These are phyloP conservation scores for Penicillium sp. DNA, from an alignment of 2,329 filamentous ascomycete genomes.

Conservation along the genomic window DNA sequence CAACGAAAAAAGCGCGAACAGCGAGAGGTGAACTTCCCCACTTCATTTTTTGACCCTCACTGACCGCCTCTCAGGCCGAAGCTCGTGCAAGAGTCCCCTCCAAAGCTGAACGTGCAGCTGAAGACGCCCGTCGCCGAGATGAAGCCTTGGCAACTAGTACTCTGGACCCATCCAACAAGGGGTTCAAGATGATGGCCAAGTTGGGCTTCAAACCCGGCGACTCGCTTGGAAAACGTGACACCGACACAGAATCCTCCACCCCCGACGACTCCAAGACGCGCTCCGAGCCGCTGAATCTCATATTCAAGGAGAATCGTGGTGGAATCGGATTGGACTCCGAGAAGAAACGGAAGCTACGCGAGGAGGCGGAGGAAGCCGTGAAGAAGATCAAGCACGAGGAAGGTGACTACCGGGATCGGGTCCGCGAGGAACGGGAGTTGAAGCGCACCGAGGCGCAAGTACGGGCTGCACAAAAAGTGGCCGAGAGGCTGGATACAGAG, in stretches of 20 bases:
- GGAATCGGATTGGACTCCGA: slow-evolving; percentile 82
- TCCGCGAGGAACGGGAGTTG: slow-evolving; percentile 65
- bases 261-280: slow-evolving; percentile 34
- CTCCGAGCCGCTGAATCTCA: slow-evolving; percentile 70
- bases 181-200: slow-evolving; percentile 92
- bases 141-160: slow-evolving; percentile 70
- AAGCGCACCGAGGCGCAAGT: slow-evolving; percentile 65
- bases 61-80: slow-evolving; percentile 53
- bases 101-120: slow-evolving; percentile 74
- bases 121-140: slow-evolving; percentile 68
- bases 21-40: slow-evolving; percentile 41
- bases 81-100: slow-evolving; percentile 63
- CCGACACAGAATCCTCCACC: slow-evolving; percentile 8
- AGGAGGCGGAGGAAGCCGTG: slow-evolving; percentile 54
- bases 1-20: slow-evolving; percentile 55
- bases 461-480: slow-evolving; percentile 73
- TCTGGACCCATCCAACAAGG: slow-evolving; percentile 72
- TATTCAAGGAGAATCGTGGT: slow-evolving; percentile 70
- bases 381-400: slow-evolving; percentile 64
- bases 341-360: slow-evolving; percentile 69
- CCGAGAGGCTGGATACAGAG: slow-evolving; percentile 68
- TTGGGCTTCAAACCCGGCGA: slow-evolving; percentile 81
- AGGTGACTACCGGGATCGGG: slow-evolving; percentile 67
- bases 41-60: slow-evolving; percentile 47
- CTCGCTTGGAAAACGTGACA: slow-evolving; percentile 62